Base-by-base conservation (phyloP, 2,329 filamentous ascomycete species). In the Aureobasidium sp. region DNA sequence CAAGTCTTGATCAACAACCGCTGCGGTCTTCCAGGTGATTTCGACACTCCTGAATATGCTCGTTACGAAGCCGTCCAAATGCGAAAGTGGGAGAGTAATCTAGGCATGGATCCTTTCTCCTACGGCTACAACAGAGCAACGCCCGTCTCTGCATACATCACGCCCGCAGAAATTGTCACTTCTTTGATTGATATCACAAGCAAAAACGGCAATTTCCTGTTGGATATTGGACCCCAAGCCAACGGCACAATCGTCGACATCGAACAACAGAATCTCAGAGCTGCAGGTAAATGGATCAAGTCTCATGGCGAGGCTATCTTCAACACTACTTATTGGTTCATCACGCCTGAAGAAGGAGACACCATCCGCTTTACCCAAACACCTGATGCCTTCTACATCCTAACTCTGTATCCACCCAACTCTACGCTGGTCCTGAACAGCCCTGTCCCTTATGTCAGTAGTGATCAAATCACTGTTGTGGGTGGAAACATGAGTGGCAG, bases 81-180 rank as follows among this genome's bases (percentile, higher is more conserved):
- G 36, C 75, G 81, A 32, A 85, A 86, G 70, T 86, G 83, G 83
- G 84, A 86, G 71, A 79, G 73, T 44, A 86, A 80, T 70, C 76
- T 77, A 46, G 83, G 83, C 41, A 82, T 86, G 80, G 83, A 86
- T 66, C 83, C 83, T 0, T 85, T 77, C 67, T 78, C 75, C 65
- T 86, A 85, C 66, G 83, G 83, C 3, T 86, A 81, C 71, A 85
- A 86, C 68, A 74, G 78, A 7, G 82, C 81, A 1, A 86, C 82
- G 0, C 74, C 78, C 0, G 67, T 71, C 1, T 68, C 66, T 0
- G 74, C 73, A 10, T 84, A 84, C 68, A 81, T 85, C 77, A 83
- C 79, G 46, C 79, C 82, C 0, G 73, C 69, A 8, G 75, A 71
- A 0, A 74, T 85, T 27, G 73, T 85, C 0, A 71, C 72, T 15